These are phyloP conservation scores for Vanderwaltozyma yarrowii DNA, from an alignment of 805 yeast genomes.

Conservation along the genomic window DNA sequence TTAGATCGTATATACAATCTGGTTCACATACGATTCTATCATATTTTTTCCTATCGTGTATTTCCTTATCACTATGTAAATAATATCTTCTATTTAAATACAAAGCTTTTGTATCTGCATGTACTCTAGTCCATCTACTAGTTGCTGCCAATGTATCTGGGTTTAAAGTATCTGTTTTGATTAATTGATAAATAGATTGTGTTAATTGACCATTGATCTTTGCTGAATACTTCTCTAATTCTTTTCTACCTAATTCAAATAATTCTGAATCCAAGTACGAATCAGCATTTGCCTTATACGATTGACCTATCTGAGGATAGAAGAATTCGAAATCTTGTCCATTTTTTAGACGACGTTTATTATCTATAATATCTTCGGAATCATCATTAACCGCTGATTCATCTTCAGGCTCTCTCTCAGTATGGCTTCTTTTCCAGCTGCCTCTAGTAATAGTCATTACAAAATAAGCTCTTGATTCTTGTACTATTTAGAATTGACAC, in stretches of 20 bases:
- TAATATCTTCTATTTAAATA: slow-evolving; percentile 19
- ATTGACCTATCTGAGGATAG: slow-evolving; percentile 7
- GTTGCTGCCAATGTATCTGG: neutral
- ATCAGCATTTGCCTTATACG: slow-evolving; percentile 10
- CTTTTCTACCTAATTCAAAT: slow-evolving; percentile 16
- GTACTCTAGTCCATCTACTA: neutral
- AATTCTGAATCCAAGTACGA: slow-evolving; percentile 9
- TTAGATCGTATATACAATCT: slow-evolving; percentile 16
- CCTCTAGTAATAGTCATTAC: no score
- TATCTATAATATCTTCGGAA: neutral
- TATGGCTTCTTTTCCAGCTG: no score
- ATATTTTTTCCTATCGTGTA: slow-evolving; percentile 16
- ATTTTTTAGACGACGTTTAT: neutral
- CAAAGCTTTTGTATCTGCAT: slow-evolving; percentile 11
- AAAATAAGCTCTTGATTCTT: no score
- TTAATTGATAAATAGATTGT: slow-evolving; percentile 19
- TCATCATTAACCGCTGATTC: neutral
- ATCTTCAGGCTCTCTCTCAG: neutral
- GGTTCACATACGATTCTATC: slow-evolving; percentile 25
- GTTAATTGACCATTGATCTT: slow-evolving; percentile 21
- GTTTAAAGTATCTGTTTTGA: slow-evolving; percentile 11
- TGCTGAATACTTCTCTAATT: slow-evolving; percentile 10
- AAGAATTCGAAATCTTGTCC: neutral
- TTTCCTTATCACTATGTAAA: slow-evolving; percentile 11
- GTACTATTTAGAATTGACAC: no score